phyloP scores from a whole-genome alignment of 2,329 filamentous ascomycete species.

The Monilinia fructicola region DNA sequence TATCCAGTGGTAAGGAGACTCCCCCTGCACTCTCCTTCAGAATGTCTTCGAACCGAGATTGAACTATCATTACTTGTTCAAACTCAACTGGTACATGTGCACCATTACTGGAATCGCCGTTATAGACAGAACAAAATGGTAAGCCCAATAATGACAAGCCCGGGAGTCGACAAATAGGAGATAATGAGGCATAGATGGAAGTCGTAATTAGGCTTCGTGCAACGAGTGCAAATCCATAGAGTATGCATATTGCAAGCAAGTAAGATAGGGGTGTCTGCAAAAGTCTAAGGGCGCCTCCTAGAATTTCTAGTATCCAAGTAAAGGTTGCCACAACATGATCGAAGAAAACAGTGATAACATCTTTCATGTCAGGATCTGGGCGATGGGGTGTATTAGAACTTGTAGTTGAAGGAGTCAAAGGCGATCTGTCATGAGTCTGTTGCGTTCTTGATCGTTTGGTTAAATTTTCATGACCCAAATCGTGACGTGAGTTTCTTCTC shows the following conservation, averaged over 20 bases:
- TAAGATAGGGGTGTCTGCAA: constrained; percentile 65
- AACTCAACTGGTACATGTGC: constrained; percentile 54
- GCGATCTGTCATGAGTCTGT: background rate
- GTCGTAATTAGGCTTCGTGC: constrained; percentile 61
- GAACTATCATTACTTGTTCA: constrained; percentile 70
- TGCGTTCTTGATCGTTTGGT: constrained; percentile 30
- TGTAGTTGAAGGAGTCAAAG: background rate
- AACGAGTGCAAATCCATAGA: constrained; percentile 58
- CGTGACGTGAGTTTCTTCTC: constrained; percentile 29
- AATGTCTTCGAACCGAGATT: constrained; percentile 74
- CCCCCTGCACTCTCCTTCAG: constrained; percentile 65
- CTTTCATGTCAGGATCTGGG: constrained; percentile 5
- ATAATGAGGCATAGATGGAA: constrained; percentile 60
- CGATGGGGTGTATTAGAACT: background rate
- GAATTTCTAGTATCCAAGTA: constrained; percentile 54
- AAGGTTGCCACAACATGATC: constrained; percentile 34
- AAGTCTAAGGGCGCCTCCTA: constrained; percentile 59
- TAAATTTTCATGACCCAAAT: constrained; percentile 28
- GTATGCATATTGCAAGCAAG: constrained; percentile 60
- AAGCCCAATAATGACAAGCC: constrained; percentile 60
- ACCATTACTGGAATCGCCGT: constrained; percentile 32
- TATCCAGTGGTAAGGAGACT: constrained; percentile 69
- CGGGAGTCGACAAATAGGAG: constrained; percentile 69
- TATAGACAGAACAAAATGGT: constrained; percentile 56
- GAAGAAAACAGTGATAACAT: constrained; percentile 26